Evolutionary conservation across 129 eudicot genomes (phyloP).

Genomic region (Apium graveolens): DNA sequence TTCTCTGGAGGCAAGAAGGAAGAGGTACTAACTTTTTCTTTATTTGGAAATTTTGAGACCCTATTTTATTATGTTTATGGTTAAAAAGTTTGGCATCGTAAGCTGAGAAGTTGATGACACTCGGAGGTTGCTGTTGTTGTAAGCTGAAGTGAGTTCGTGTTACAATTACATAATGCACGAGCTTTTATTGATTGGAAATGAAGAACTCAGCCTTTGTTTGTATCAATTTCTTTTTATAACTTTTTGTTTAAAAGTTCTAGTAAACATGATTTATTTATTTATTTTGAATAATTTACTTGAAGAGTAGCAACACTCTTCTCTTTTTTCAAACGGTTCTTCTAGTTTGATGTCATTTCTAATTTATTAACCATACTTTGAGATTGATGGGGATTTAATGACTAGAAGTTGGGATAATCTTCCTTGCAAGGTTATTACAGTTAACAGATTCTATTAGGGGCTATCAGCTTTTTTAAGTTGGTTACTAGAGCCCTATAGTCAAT

Average conservation of each 20-base stretch:
- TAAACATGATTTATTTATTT: background rate
- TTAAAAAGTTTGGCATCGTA: background rate
- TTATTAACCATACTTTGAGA: background rate
- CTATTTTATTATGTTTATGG: background rate
- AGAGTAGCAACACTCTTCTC: background rate
- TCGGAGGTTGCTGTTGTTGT: background rate
- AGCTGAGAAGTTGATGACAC: background rate
- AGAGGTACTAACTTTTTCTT: conserved; percentile 24
- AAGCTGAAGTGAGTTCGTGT: background rate
- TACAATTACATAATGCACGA: background rate
- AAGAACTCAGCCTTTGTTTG: no score
- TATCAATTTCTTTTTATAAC: background rate
- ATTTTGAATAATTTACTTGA: no score
- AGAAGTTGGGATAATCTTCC: background rate
- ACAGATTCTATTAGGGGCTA: background rate
- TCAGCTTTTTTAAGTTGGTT: background rate
- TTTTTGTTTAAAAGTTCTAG: background rate
- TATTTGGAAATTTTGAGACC: background rate
- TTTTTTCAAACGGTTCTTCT: background rate
- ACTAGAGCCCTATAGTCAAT: background rate
- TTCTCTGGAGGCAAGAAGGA: conserved; percentile 56
- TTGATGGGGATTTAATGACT: background rate
- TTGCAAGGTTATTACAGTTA: background rate
- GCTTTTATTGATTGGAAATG: background rate
- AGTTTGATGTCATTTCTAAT: background rate